These are phyloP conservation scores for Kodamaea leandrae DNA, from an alignment of 805 yeast species.

Conservation along the genomic window DNA sequence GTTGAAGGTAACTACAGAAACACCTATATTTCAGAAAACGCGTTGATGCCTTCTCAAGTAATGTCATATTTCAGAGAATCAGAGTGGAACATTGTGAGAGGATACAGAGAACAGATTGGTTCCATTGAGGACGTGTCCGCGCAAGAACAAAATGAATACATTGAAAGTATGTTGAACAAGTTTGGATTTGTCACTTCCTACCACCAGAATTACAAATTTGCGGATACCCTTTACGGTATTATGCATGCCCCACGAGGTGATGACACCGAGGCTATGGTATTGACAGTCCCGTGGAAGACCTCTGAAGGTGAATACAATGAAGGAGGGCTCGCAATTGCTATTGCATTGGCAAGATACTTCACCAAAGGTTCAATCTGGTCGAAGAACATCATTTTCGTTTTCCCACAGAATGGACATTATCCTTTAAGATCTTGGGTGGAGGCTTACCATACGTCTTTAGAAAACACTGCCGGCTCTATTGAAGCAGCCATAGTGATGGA, in stretches of 20 bases:
- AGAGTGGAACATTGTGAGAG: slow-evolving; percentile 91
- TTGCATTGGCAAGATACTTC: slow-evolving; percentile 77
- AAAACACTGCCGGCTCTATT: slow-evolving; percentile 87
- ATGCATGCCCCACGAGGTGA: slow-evolving; percentile 94
- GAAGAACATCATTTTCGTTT: slow-evolving; percentile 83
- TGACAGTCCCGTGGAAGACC: slow-evolving; percentile 85
- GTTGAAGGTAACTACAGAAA: slow-evolving; percentile 75
- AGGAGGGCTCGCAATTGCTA: slow-evolving; percentile 74
- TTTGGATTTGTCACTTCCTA: slow-evolving; percentile 65
- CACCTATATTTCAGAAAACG: slow-evolving; percentile 93
- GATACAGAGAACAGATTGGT: slow-evolving; percentile 63
- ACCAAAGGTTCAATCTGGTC: slow-evolving; percentile 92
- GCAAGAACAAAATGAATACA: slow-evolving; percentile 40
- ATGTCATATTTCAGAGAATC: slow-evolving; percentile 86
- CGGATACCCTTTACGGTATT: slow-evolving; percentile 65
- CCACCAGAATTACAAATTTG: slow-evolving; percentile 41
- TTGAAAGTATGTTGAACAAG: slow-evolving; percentile 61
- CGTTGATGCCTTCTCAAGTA: slow-evolving; percentile 95
- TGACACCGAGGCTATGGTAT: slow-evolving; percentile 90
- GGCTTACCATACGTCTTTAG: slow-evolving; percentile 83
- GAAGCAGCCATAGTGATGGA: slow-evolving; percentile 89
- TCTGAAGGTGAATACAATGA: slow-evolving; percentile 62
- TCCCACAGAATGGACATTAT: slow-evolving; percentile 67
- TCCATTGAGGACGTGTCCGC: slow-evolving; percentile 33
- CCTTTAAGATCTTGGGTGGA: slow-evolving; percentile 87